Conservation (phyloP, 2,329 filamentous ascomycete genomes). For the Sporothrix brunneoviolacea region DNA sequence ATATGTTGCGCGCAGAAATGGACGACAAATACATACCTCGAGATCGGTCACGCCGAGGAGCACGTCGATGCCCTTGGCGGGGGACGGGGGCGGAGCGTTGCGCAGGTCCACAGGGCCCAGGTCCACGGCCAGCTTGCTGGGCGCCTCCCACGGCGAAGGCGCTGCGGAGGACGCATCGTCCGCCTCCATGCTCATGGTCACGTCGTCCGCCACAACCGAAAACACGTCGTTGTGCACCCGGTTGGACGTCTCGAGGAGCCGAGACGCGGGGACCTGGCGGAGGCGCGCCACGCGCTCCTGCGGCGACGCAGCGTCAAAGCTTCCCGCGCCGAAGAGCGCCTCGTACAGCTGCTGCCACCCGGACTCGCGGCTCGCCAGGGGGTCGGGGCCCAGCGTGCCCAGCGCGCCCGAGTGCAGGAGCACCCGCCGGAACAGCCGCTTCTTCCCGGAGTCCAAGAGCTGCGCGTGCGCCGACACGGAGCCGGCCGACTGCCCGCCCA, state of each 20-base stretch:
- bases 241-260: background rate
- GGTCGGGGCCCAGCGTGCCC: background rate
- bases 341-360: background rate
- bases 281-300: background rate
- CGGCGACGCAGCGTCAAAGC: background rate
- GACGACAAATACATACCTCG: background rate
- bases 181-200: background rate
- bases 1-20: no score
- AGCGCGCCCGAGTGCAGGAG: conserved; percentile 1
- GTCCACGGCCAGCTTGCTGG: background rate
- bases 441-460: background rate
- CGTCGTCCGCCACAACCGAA: background rate
- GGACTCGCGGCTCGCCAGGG: background rate
- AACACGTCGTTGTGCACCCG: background rate
- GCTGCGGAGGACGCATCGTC: no score
- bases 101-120: background rate
- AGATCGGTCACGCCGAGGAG: background rate
- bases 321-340: background rate
- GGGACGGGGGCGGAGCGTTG: background rate
- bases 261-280: background rate
- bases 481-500: conserved; percentile 34
- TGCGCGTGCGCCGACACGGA: conserved; percentile 3
- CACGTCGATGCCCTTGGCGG: background rate
- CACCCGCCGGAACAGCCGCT: conserved; percentile 3
- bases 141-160: background rate